Conservation (phyloP, 768 basidiomycete species). For the Astraeus odoratus region DNA sequence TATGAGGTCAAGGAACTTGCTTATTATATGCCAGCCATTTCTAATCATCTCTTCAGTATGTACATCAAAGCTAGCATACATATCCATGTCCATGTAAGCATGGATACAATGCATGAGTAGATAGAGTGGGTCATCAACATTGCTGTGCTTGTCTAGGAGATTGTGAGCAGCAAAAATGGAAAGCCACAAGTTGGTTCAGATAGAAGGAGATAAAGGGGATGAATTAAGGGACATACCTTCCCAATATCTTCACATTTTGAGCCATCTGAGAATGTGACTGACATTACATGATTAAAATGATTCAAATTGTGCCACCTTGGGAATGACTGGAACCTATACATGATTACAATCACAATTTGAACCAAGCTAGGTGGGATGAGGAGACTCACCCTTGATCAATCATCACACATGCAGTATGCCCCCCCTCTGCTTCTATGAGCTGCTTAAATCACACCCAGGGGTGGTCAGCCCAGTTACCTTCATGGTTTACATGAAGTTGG, state of each 20-base stretch:
- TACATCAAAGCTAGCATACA: conserved; percentile 24
- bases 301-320: conserved; percentile 3
- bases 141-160: conserved; percentile 13
- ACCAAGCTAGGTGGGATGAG: not conserved
- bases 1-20: conserved; percentile 14
- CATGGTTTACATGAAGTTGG: conserved; percentile 6
- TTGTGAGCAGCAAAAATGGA: not conserved
- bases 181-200: not conserved
- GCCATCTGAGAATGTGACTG: conserved; percentile 27
- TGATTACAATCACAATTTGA: not conserved
- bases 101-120: conserved; percentile 23
- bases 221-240: not conserved
- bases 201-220: not conserved
- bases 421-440: not conserved
- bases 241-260: conserved; percentile 31
- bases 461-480: conserved; percentile 8
- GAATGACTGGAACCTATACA: conserved; percentile 1
- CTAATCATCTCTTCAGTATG: conserved; percentile 25
- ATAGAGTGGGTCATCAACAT: conserved; percentile 11
- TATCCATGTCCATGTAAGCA: conserved; percentile 26
- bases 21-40: conserved; percentile 12
- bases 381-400: not conserved
- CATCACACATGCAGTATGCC: not conserved
- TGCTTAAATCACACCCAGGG: conserved; percentile 2
- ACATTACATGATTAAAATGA: conserved; percentile 11